phyloP scores from a whole-genome alignment of 495 filamentous ascomycete species.

The Massariosphaeria phaeospora region DNA sequence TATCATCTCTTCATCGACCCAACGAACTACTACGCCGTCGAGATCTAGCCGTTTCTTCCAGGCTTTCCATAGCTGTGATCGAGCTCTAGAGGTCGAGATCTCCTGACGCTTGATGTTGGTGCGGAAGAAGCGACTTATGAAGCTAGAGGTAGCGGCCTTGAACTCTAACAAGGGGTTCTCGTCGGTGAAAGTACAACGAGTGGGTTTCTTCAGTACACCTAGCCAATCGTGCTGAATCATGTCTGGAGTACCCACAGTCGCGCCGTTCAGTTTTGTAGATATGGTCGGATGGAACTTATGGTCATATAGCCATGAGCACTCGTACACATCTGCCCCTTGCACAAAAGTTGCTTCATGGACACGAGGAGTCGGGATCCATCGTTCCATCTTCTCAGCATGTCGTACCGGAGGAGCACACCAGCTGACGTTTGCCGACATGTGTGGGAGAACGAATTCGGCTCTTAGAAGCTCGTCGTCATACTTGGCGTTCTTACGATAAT shows the following conservation, averaged over 20 bases:
- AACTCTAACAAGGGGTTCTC: slow-evolving; percentile 56
- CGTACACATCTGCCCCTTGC: slow-evolving; percentile 51
- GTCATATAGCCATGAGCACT: slow-evolving; percentile 55
- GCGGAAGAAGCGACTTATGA: slow-evolving; percentile 47
- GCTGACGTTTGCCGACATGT: slow-evolving; percentile 53
- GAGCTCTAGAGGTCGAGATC: slow-evolving; percentile 53
- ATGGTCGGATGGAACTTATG: slow-evolving; percentile 60
- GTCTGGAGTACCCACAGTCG: slow-evolving; percentile 52
- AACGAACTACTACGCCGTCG: slow-evolving; percentile 58
- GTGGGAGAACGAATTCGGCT: slow-evolving; percentile 53
- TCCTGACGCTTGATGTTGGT: slow-evolving; percentile 49
- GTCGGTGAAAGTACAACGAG: slow-evolving; percentile 49
- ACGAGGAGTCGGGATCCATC: slow-evolving; percentile 57
- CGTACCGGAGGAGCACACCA: slow-evolving; percentile 55
- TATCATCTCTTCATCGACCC: slow-evolving; percentile 59
- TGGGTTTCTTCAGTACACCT: slow-evolving; percentile 53
- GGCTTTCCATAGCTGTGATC: slow-evolving; percentile 59
- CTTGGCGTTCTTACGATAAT: slow-evolving; percentile 54
- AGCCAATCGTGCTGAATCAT: slow-evolving; percentile 57
- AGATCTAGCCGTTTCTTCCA: slow-evolving; percentile 58
- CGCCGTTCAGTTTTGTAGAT: slow-evolving; percentile 54
- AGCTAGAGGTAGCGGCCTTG: slow-evolving; percentile 45
- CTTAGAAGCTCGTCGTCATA: slow-evolving; percentile 55
- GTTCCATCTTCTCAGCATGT: slow-evolving; percentile 50
- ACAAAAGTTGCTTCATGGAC: slow-evolving; percentile 57